A percentile compares a stretch with the other conserved stretches of the same genome.
Evolutionary conservation across 306 rosid genomes (phyloP).

Genomic region (Gastrolobium villosum): DNA sequence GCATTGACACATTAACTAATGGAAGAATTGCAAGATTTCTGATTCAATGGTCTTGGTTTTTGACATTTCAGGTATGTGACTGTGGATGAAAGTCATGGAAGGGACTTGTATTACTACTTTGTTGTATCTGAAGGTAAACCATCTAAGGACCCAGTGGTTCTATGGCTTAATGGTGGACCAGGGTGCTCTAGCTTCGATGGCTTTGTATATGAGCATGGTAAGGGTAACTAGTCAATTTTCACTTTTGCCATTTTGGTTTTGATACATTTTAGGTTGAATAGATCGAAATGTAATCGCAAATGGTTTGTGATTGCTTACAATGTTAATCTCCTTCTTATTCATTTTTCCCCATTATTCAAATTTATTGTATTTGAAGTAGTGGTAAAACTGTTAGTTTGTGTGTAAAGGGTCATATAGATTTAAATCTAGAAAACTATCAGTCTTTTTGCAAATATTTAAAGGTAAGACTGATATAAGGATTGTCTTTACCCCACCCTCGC

Average conservation of each 20-base stretch:
- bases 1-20: not conserved
- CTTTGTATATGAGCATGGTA: slow-evolving; percentile 82
- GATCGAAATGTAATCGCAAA: not conserved
- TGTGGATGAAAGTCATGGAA: slow-evolving; percentile 57
- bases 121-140: slow-evolving; percentile 69
- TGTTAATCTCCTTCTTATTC: not conserved
- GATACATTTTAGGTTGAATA: not conserved
- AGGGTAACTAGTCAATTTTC: slow-evolving; percentile 50
- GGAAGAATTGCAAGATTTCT: not conserved
- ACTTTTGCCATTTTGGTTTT: not conserved
- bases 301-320: not conserved
- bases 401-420: no score
- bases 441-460: no score
- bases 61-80: slow-evolving; percentile 40
- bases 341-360: not conserved
- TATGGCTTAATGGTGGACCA: slow-evolving; percentile 90
- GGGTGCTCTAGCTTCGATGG: slow-evolving; percentile 88
- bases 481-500: no score
- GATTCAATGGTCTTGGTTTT: not conserved
- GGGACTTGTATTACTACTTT: slow-evolving; percentile 71
- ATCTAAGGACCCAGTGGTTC: slow-evolving; percentile 72
- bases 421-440: no score
- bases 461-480: no score
- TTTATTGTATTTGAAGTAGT: no score
- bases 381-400: no score